Evolutionary conservation across 805 yeast species (phyloP), one percentile per base, ranked within the genome.

Genomic region (Candida sanyiensis): DNA sequence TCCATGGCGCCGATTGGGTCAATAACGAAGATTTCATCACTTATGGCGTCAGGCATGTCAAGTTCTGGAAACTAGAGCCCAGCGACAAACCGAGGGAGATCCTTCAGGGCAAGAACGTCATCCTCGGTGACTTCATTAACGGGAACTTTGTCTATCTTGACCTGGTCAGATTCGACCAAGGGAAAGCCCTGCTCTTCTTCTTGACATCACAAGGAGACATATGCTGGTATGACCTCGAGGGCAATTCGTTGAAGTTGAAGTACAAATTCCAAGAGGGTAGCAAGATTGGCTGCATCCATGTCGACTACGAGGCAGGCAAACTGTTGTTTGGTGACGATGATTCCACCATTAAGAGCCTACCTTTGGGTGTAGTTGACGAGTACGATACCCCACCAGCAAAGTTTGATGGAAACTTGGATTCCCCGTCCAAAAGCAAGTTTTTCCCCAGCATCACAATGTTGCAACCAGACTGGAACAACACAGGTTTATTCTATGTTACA

Each of bases 21-120:
- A 34, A 29, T 34, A 63, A 72, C 40, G 52, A 64, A 18, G 58
- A 57, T 10, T 55, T 80, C 6, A 58, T 79, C 4, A 79, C 87
- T 0, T 58, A 69, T 33, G 90, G 90, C 0, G 58, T 76, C 11
- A 65, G 89, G 22, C 72, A 77, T 43, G 59, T 81, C 13, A 76
- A 80, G 39, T 58, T 77, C 0, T 83, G 90, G 90, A 69, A 63
- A 45, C 58, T 71, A 27, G 67, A 62, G 24, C 58, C 44, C 26
- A 49, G 53, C 12, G 39, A 48, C 26, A 50, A 50, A 22, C 40
- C 49, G 3, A 33, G 42, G n/a, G 35, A 34, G n/a, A 59, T 65
- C 7, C 57, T 83, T 7, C 65, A 65, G 33, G 88, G 89, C 0
- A 68, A 80, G 38, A 82, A 74, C 47, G 76, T 75, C 1, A 60